Base-by-base conservation (phyloP, 179 eudicot genomes). In the Drosera spatulata region DNA sequence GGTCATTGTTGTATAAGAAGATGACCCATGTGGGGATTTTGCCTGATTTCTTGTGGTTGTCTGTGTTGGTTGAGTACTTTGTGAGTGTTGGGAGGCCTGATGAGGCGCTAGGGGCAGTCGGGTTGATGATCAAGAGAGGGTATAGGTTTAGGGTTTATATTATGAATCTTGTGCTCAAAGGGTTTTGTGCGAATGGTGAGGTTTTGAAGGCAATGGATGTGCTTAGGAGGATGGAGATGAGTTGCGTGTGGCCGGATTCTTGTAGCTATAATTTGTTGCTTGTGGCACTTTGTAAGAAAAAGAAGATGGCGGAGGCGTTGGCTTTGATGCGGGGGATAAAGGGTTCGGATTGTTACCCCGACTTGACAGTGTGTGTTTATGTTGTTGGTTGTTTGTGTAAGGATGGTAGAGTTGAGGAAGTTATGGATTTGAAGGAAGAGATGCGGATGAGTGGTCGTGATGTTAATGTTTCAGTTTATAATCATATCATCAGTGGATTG, bases 111-210 rank as follows among this genome's bases (percentile, higher is more conserved):
- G 89, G 77, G 50, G 77, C 66, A 5, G 50, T 88, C 56, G 86
- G 90, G 46, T 59, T 66, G 76, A 73, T 90, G 3, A 22, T 85
- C 56, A 90, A 90, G 71, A 69, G 65, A 2, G 90, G 88, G 22
- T 90, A 55, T 64, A 70, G 43, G 57, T 68, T 72, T 53, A 77
- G 67, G 61, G 69, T 61, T 13, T 85, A 81, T 60, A 67, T 65
- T 63, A 64, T 75, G 61, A 90, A 90, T 80, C 66, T 79, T 54
- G 56, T 87, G 41, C 62, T 90, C 61, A 87, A 85, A 70, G 85
- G 82, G 33, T 61, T 90, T 15, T 90, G 97, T 67, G 53, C 63
- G 61, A 75, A 63, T 46, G 71, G 82, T 6, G 73, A 77, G 54
- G 75, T 79, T 73, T 73, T 52, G 45, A 62, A 64, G 61, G 97